Evolutionary conservation across 2,329 filamentous ascomycete genomes (phyloP).

Genomic region (Decorospora gaudefroyi): DNA sequence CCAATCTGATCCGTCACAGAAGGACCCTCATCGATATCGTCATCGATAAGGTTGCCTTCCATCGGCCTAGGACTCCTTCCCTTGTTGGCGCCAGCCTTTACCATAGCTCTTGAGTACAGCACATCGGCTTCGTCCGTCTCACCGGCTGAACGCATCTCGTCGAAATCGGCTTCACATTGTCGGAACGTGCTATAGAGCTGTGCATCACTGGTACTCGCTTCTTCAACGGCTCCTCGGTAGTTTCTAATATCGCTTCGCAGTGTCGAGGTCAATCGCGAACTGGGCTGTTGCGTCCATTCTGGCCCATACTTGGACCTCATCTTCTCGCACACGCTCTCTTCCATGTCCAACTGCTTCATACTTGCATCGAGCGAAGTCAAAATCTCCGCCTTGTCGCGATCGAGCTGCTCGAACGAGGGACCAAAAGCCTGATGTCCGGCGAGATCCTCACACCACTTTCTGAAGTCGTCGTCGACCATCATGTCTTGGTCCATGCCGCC

Average conservation of each 20-base stretch:
- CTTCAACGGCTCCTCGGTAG: conserved; percentile 86
- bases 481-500: conserved; percentile 90
- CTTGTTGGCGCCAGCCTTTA: conserved; percentile 69
- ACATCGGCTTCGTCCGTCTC: conserved; percentile 85
- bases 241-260: conserved; percentile 83
- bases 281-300: conserved; percentile 98
- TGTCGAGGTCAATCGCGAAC: conserved; percentile 84
- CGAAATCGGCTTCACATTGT: conserved; percentile 85
- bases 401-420: conserved; percentile 76
- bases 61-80: conserved; percentile 65
- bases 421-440: conserved; percentile 81
- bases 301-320: conserved; percentile 96
- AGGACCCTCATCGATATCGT: conserved; percentile 80
- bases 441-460: conserved; percentile 91
- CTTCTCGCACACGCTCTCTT: conserved; percentile 97
- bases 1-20: conserved; percentile 89
- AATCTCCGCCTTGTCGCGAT: conserved; percentile 76
- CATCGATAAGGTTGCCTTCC: conserved; percentile 84
- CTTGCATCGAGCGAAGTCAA: conserved; percentile 74
- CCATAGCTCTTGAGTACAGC: conserved; percentile 84
- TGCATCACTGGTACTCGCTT: conserved; percentile 83
- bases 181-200: conserved; percentile 82
- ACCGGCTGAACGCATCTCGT: conserved; percentile 90
- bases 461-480: conserved; percentile 85
- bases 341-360: conserved; percentile 89